Evolutionary conservation across 163 green algal species (phyloP).

Genomic region (Scenedesmus sp.): DNA sequence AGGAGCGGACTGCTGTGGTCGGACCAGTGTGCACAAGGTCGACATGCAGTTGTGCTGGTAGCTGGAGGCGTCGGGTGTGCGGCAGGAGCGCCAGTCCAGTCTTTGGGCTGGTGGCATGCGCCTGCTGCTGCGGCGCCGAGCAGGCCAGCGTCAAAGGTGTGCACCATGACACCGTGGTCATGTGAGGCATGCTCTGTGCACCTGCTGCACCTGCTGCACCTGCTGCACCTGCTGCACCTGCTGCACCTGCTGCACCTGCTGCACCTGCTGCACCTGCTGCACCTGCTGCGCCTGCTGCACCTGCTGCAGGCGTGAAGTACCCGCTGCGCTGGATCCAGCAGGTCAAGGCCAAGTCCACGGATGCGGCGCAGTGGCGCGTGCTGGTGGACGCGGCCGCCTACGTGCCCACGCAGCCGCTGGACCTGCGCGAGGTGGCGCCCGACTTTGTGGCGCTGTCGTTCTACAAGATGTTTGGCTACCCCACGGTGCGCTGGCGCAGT

Average conservation of each 20-base stretch:
- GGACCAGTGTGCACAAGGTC: too few species aligned
- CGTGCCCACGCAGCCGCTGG: conserved; percentile 60
- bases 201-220: neutral
- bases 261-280: too few species aligned
- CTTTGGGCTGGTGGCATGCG: too few species aligned
- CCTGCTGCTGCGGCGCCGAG: too few species aligned
- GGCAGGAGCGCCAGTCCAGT: too few species aligned
- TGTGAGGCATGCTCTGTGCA: neutral
- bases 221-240: neutral
- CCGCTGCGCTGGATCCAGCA: conserved; percentile 55
- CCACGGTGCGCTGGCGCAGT: conserved; percentile 73
- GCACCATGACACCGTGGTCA: neutral
- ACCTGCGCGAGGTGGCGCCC: conserved; percentile 59
- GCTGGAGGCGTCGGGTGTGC: too few species aligned
- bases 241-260: too few species aligned
- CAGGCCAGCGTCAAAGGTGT: too few species aligned
- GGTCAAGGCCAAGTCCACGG: conserved; percentile 30
- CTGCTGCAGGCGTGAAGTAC: conserved; percentile 75
- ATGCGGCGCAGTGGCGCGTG: conserved; percentile 48
- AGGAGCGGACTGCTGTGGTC: too few species aligned
- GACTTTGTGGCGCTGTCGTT: conserved; percentile 77
- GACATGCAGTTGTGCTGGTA: too few species aligned
- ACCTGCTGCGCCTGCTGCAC: neutral
- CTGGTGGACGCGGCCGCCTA: conserved; percentile 68
- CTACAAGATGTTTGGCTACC: conserved; percentile 83